Conservation (phyloP, 768 basidiomycete species). For the Myochromella boudieri region DNA sequence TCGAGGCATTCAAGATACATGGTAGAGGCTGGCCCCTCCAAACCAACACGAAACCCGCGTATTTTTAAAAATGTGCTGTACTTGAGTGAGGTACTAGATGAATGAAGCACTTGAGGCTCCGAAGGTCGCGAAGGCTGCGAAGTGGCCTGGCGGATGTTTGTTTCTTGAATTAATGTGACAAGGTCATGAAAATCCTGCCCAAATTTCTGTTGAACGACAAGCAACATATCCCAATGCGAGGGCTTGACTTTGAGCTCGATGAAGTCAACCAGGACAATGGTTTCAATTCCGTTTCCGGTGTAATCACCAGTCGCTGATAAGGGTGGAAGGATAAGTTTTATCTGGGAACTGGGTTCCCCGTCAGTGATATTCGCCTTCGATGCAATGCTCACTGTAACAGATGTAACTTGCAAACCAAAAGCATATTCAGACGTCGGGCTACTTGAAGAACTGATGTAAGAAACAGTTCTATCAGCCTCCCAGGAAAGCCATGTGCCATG, state of each 20-base stretch:
- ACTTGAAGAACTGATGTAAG: constrained; percentile 41
- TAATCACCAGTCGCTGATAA: constrained; percentile 61
- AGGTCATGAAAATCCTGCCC: constrained; percentile 88
- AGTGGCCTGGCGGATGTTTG: constrained; percentile 32
- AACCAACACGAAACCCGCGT: constrained; percentile 76
- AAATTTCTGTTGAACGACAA: constrained; percentile 86
- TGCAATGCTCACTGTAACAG: constrained; percentile 61
- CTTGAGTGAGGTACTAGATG: too few relatives aligned
- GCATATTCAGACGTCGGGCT: constrained; percentile 33
- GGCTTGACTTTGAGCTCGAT: constrained; percentile 77
- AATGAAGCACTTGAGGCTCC: constrained; percentile 1
- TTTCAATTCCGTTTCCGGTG: constrained; percentile 47
- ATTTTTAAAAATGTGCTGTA: constrained; percentile 63
- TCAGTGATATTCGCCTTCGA: constrained; percentile 40
- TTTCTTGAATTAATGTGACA: constrained; percentile 63
- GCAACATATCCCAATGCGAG: constrained; percentile 78
- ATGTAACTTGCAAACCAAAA: constrained; percentile 67
- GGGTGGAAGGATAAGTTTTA: constrained; percentile 67
- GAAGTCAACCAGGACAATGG: constrained; percentile 63
- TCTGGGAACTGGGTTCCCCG: constrained; percentile 40
- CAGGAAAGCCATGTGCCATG: constrained; percentile 86
- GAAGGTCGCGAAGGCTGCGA: constrained; percentile 20
- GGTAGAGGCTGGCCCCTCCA: constrained; percentile 73
- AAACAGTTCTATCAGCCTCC: constrained; percentile 54
- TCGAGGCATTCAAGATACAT: constrained; percentile 76